phyloP scores from a whole-genome alignment of 2,329 filamentous ascomycete species.

The Hypomyces rosellus region DNA sequence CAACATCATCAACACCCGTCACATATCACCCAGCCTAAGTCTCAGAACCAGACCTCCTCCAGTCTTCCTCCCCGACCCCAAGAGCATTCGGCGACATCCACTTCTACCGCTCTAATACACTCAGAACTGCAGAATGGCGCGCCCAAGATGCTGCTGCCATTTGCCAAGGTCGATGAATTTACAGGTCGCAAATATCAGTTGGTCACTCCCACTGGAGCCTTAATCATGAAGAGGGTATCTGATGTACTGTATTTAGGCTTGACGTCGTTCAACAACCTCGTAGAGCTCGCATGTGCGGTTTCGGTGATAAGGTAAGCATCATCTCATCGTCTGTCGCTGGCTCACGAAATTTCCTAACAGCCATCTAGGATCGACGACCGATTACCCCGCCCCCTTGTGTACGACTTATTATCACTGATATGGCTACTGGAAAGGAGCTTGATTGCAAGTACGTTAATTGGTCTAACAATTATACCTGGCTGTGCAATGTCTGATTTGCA shows the following conservation, averaged over 20 bases:
- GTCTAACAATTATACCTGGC: too few relatives aligned
- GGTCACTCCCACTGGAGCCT: conserved; percentile 9
- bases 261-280: conserved; percentile 85
- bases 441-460: conserved; percentile 64
- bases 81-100: conserved; percentile 15
- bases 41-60: conserved; percentile 7
- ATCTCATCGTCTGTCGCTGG: background rate
- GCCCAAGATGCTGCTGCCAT: conserved; percentile 18
- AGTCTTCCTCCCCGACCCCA: conserved; percentile 18
- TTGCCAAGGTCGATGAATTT: conserved; percentile 29
- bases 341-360: conserved; percentile 2
- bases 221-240: conserved; percentile 9
- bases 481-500: background rate
- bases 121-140: conserved; percentile 7
- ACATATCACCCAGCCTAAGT: background rate
- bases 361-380: conserved; percentile 73
- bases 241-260: conserved; percentile 42
- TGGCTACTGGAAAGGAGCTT: conserved; percentile 68
- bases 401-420: conserved; percentile 71
- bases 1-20: background rate
- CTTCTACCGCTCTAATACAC: conserved; percentile 6
- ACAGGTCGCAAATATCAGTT: conserved; percentile 31
- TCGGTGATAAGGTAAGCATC: conserved; percentile 79
- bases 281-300: conserved; percentile 95
- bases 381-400: conserved; percentile 96